Evolutionary conservation across 345 rosid species (phyloP), one percentile per base, ranked within the genome.

Genomic region (Zanthoxylum bungeanum): DNA sequence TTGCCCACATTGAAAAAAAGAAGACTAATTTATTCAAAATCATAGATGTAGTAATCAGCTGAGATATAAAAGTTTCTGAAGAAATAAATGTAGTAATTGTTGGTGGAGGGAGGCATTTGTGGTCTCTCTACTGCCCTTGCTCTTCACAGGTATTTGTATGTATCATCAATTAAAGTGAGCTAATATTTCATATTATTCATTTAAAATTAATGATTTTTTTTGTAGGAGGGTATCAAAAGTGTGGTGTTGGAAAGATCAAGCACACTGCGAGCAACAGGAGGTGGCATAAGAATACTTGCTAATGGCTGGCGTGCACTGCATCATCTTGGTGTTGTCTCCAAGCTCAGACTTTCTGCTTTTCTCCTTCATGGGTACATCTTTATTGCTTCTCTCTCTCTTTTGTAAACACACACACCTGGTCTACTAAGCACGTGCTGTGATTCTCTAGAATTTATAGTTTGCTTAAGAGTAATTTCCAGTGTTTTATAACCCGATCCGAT

Each of bases 271-370:
- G 73, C 85, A 5, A 58, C 83, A 3, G 90, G 92, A 66, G 79
- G 83, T 27, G 89, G 80, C 2, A 85, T 88, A 27, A 76, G 69
- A 12, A 69, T 91, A 52, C 83, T 69, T 24, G 64, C 84, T 4
- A 91, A 88, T 49, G 96, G 91, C 0, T 88, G 91, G 93, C 83
- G 80, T 21, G 93, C 89, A 17, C 87, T 91, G 3, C 77, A 84
- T 47, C 77, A 84, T 36, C 87, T 88, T 9, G 87, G 90, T 24
- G 76, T 84, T 8, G 93, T 79, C 0, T 71, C 83, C 2, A 71
- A 66, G 19, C 91, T 88, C 70, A 75, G 90, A 11, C 62, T 44
- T 9, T 71, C 82, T 56, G 73, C 86, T 30, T 31, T 71, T 25
- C 78, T 78, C 2, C 28, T 85, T 60, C 64, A 64, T 16, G 44